phyloP scores from a whole-genome alignment of 306 rosid genomes.

The Fragaria nilgerrensis region DNA sequence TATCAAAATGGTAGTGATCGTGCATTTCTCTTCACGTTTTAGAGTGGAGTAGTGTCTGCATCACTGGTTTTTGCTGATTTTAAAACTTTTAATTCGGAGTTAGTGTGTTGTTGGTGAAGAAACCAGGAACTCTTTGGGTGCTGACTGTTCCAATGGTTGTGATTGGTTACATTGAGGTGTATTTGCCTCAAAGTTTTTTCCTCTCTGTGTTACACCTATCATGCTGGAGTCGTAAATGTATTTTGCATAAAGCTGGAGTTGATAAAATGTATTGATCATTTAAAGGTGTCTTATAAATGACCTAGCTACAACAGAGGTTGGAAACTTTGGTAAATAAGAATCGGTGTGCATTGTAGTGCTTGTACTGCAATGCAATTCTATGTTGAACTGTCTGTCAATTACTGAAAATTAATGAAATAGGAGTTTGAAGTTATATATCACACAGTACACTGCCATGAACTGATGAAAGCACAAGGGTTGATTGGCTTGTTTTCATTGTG shows the following conservation, averaged over 20 bases:
- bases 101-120: conserved; percentile 10
- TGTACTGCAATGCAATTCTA: conserved; percentile 3
- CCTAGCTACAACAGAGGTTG: too few relatives aligned
- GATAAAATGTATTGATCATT: background rate
- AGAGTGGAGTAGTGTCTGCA: conserved; percentile 20
- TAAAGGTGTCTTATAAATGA: too few relatives aligned
- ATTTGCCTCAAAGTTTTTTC: background rate
- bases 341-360: conserved; percentile 1
- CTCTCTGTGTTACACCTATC: background rate
- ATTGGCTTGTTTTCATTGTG: conserved; percentile 20
- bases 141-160: conserved; percentile 6
- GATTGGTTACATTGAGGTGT: conserved; percentile 1
- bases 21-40: conserved; percentile 20
- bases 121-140: background rate
- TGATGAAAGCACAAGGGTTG: background rate
- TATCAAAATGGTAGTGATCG: conserved; percentile 24
- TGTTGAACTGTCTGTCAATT: conserved; percentile 12
- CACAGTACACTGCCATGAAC: background rate
- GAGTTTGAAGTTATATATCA: conserved; percentile 15
- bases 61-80: conserved; percentile 5
- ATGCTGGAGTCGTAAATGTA: background rate
- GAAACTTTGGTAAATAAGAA: too few relatives aligned
- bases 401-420: conserved; percentile 3
- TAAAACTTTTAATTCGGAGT: conserved; percentile 17
- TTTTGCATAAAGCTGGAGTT: conserved; percentile 7